These are phyloP conservation scores for Xanthoceras sorbifolium DNA, from an alignment of 345 rosid species.

Conservation along the genomic window DNA sequence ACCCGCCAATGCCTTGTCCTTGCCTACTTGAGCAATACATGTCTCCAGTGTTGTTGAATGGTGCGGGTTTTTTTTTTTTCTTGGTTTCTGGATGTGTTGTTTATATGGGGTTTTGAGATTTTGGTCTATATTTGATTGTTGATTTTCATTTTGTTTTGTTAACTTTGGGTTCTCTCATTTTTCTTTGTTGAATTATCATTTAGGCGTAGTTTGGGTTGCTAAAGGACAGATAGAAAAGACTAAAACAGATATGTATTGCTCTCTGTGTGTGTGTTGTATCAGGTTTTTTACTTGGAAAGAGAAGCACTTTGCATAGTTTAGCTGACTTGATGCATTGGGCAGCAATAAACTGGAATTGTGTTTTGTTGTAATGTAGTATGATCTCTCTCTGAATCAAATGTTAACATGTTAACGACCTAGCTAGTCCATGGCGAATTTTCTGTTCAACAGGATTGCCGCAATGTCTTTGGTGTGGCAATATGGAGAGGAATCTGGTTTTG, in stretches of 20 bases:
- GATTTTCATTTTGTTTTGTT: no score
- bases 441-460: constrained; percentile 67
- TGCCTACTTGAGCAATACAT: constrained; percentile 94
- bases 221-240: not conserved
- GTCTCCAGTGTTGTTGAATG: constrained; percentile 93
- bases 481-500: constrained; percentile 83
- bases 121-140: not conserved
- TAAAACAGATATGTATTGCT: not conserved
- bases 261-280: not conserved
- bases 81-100: not conserved
- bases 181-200: not conserved
- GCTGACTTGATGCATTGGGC: not conserved
- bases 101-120: not conserved
- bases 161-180: not conserved
- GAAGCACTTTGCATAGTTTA: not conserved
- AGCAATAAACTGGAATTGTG: not conserved
- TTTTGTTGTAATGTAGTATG: not conserved
- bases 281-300: not conserved
- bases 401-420: not conserved
- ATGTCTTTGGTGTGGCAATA: constrained; percentile 96
- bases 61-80: constrained; percentile 32
- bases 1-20: constrained; percentile 83
- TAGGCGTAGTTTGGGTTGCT: not conserved
- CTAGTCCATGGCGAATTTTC: not conserved
- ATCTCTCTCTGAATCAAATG: not conserved